A percentile compares a stretch with the other conserved stretches of the same genome.
These are phyloP conservation scores for Citrullus colocynthis DNA, from an alignment of 306 rosid species.

Conservation along the genomic window DNA sequence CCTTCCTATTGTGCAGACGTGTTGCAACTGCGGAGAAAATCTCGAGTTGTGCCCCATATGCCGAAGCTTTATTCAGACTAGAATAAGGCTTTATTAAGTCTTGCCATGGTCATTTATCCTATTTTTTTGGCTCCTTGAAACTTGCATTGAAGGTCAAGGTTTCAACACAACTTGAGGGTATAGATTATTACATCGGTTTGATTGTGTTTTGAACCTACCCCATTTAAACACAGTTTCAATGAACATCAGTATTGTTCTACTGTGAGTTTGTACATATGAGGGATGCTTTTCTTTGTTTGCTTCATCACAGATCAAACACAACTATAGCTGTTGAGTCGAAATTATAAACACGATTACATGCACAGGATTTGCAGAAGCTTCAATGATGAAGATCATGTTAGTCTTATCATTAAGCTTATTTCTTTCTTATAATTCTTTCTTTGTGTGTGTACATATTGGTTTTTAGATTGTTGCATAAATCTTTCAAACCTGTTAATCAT, in stretches of 20 bases:
- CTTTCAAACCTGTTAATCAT: background rate
- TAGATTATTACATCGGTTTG: background rate
- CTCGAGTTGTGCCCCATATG: constrained; percentile 70
- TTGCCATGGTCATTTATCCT: background rate
- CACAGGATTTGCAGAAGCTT: background rate
- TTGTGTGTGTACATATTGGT: background rate
- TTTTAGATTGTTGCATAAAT: background rate
- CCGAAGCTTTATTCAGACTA: constrained; percentile 44
- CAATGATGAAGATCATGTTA: background rate
- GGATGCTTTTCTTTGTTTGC: background rate
- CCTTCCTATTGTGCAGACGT: constrained; percentile 42
- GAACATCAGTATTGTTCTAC: background rate
- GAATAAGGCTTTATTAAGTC: constrained; percentile 55
- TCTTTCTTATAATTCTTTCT: background rate
- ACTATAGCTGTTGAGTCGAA: background rate
- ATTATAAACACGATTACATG: background rate
- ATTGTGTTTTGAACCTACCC: background rate
- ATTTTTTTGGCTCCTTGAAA: background rate
- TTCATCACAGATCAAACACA: background rate
- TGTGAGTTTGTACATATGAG: background rate
- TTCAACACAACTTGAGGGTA: background rate
- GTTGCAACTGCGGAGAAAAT: constrained; percentile 63
- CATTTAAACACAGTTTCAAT: background rate
- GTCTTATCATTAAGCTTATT: background rate
- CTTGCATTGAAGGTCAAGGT: background rate